A percentile compares a stretch with the other conserved stretches of the same genome.
These are phyloP conservation scores for Trichosporon sp. DNA, from an alignment of 1,284 basidiomycete species.

Conservation along the genomic window DNA sequence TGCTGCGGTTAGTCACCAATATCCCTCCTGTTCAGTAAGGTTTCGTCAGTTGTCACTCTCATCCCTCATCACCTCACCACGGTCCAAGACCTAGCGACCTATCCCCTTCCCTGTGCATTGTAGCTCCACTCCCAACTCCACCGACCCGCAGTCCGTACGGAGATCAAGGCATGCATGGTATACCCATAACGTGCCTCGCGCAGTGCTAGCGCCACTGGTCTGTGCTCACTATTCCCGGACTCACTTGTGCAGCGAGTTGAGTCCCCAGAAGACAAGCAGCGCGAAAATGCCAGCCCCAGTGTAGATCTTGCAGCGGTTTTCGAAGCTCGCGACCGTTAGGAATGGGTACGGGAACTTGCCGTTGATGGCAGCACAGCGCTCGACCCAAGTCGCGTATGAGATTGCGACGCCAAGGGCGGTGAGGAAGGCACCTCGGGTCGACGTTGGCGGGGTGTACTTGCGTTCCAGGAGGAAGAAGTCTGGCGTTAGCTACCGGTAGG, in stretches of 20 bases:
- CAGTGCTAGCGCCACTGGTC: no score
- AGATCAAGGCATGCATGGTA: neutral
- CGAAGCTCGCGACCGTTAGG: constrained; percentile 58
- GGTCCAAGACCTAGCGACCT: no score
- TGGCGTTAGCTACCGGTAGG: constrained; percentile 11
- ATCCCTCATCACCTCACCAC: no score
- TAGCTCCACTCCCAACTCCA: no score
- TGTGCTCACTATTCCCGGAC: no score
- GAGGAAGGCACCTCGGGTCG: constrained; percentile 51
- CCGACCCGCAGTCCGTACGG: no score
- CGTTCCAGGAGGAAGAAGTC: constrained; percentile 67
- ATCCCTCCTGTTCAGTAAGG: no score
- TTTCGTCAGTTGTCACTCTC: no score
- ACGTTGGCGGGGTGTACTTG: constrained; percentile 55
- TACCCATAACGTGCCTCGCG: neutral
- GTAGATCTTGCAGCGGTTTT: constrained; percentile 60
- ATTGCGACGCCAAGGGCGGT: constrained; percentile 51
- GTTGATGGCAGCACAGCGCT: constrained; percentile 60
- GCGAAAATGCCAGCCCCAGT: constrained; percentile 54
- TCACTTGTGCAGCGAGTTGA: constrained; percentile 39
- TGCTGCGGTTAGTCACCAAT: no score
- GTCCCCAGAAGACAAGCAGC: constrained; percentile 57
- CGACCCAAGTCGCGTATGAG: constrained; percentile 62
- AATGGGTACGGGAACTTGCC: constrained; percentile 76
- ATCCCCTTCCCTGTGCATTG: no score